These are phyloP conservation scores for Zygosaccharomyces sapae DNA, from an alignment of 1,139 yeast genomes.

Conservation along the genomic window DNA sequence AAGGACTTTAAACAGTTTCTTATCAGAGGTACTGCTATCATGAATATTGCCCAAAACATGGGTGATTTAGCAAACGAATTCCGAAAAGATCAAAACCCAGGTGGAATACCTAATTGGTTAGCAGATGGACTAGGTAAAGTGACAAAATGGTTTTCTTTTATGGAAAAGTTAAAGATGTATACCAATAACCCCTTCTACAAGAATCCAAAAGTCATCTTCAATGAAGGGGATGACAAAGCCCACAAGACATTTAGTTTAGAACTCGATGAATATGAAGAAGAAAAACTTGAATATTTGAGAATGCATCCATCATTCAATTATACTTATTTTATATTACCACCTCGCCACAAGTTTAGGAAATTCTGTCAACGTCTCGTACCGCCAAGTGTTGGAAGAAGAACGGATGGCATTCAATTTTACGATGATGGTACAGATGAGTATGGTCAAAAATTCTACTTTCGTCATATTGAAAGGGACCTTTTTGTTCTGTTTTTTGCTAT, in stretches of 20 bases:
- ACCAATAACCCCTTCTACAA: slow-evolving; percentile 41
- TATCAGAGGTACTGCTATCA: slow-evolving; percentile 46
- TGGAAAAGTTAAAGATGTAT: slow-evolving; percentile 14
- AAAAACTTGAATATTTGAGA: slow-evolving; percentile 50
- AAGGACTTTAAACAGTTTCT: slow-evolving; percentile 39
- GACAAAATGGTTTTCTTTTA: slow-evolving; percentile 8
- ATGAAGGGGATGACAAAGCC: slow-evolving; percentile 35
- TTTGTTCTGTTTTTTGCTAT: slow-evolving; percentile 54
- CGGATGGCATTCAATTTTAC: slow-evolving; percentile 54
- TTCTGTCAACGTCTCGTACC: slow-evolving; percentile 72
- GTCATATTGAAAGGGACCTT: slow-evolving; percentile 40
- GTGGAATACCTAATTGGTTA: slow-evolving; percentile 7
- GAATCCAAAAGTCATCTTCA: slow-evolving; percentile 34
- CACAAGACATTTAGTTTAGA: slow-evolving; percentile 38
- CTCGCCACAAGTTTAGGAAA: slow-evolving; percentile 58
- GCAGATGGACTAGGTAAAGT: slow-evolving; percentile 4
- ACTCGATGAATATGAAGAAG: slow-evolving; percentile 41
- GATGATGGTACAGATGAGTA: slow-evolving; percentile 33
- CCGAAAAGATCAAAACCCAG: slow-evolving; percentile 2
- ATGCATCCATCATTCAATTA: slow-evolving; percentile 67
- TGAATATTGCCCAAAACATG: slow-evolving; percentile 39
- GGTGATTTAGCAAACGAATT: slow-evolving; percentile 31
- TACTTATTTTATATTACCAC: slow-evolving; percentile 63
- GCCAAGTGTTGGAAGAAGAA: slow-evolving; percentile 69
- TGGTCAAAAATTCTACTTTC: slow-evolving; percentile 52